Base-by-base conservation (phyloP, 1,284 basidiomycete genomes). In the Cryptococcus floricola region DNA sequence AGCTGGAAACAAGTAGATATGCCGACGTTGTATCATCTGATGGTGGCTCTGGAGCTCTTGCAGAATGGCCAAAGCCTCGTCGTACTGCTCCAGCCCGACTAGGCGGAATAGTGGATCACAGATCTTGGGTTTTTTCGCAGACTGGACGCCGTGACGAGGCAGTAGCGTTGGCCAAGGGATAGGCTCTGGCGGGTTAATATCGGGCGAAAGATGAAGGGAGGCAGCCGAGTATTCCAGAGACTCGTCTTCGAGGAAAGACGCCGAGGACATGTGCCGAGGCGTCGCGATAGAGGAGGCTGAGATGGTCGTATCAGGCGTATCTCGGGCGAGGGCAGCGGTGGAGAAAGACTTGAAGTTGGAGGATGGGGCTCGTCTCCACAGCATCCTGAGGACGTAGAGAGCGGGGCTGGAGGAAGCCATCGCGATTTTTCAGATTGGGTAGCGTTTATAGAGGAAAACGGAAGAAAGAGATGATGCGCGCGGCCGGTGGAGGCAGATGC, bases 121-220 rank as follows among this genome's bases (percentile, higher is more conserved):
- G 14, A 58, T 46, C 44, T 56, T 54, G 18, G 54, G 48, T 16
- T 52, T 25, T 43, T 6, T 19, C 44, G 13, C 45, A 19, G 51
- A 19, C 19, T 25, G 41, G 23, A 39, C 19, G 16, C 47, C 39
- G 14, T 45, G 45, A 31, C 42, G 42, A 39, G 59, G 61, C 14
- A 42, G 49, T 69, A 73, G 31, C 2, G 68, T 72, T 10, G 72
- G 70, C 70, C 70, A 74, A 12, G 68, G 67, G 34, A 72, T 66
- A 5, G 68, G 68, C 23, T 55, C 47, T 2, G 60, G 50, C 16
- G 50, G 38, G 5, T 42, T 27, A 0, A 34, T 23, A 27, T 45
- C 39, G 8, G 55, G 18, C 25, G 25, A 23, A 3, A 72, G 60
- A 14, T 62, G 50, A 16, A 65, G 54, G 9, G 50, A 46, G 0